Percentiles rank a stretch among this genome's conserved stretches.
Evolutionary conservation across 805 yeast genomes (phyloP).

Genomic region (Tetrapisispora namnaoensis): DNA sequence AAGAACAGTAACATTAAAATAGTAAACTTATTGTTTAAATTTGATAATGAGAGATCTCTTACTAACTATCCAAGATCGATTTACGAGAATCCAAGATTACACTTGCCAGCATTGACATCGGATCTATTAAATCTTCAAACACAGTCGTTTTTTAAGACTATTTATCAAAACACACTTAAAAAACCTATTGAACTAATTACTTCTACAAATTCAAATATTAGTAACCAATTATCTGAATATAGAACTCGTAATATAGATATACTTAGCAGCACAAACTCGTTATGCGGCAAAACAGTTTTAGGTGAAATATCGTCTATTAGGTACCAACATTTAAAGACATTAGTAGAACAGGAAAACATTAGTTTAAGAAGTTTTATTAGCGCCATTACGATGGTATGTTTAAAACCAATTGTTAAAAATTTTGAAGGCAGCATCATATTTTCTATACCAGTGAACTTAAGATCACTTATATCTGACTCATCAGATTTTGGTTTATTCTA

Average conservation of each 20-base stretch:
- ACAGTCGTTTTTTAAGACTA: constrained; percentile 20
- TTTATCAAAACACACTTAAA: constrained; percentile 17
- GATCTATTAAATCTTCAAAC: constrained; percentile 20
- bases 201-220: constrained; percentile 4
- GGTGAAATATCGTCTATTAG: background rate
- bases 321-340: background rate
- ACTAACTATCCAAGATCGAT: constrained; percentile 17
- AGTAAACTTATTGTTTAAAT: background rate
- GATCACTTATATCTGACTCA: constrained; percentile 9
- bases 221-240: constrained; percentile 3
- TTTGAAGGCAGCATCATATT: constrained; percentile 15
- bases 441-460: constrained; percentile 18
- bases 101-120: constrained; percentile 18
- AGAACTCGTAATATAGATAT: constrained; percentile 8
- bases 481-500: constrained; percentile 17
- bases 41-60: background rate
- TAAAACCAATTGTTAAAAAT: constrained; percentile 16
- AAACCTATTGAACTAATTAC: constrained; percentile 18
- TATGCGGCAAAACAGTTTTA: constrained; percentile 21
- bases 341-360: constrained; percentile 11
- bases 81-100: constrained; percentile 19
- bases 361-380: constrained; percentile 20
- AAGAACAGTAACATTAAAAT: background rate
- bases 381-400: constrained; percentile 21
- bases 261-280: constrained; percentile 7